Percentiles rank a stretch among this genome's conserved stretches.
Evolutionary conservation across 2,329 filamentous ascomycete genomes (phyloP).

Genomic region (Ophiostoma montium): DNA sequence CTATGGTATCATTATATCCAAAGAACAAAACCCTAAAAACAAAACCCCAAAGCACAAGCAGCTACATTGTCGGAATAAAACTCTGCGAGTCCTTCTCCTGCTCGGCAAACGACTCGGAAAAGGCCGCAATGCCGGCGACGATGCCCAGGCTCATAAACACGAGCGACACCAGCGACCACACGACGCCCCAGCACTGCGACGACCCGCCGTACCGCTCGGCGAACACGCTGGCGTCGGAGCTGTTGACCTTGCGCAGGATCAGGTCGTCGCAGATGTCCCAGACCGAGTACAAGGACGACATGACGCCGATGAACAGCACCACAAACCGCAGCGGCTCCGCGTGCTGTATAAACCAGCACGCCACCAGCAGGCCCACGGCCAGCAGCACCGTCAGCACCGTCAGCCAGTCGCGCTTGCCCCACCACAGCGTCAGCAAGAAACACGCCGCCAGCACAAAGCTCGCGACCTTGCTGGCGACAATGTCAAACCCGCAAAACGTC

Average conservation of each 20-base stretch:
- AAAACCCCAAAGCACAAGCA: not conserved
- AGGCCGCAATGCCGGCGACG: conserved; percentile 62
- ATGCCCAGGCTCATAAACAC: conserved; percentile 60
- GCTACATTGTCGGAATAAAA: conserved; percentile 37
- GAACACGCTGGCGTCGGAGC: conserved; percentile 66
- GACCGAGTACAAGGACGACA: conserved; percentile 66
- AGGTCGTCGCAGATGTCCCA: conserved; percentile 81
- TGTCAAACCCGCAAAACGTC: conserved; percentile 70
- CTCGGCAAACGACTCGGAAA: conserved; percentile 53
- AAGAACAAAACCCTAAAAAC: too few species aligned
- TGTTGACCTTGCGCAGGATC: conserved; percentile 67
- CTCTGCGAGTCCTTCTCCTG: conserved; percentile 55
- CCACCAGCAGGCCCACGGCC: conserved; percentile 56
- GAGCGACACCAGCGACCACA: conserved; percentile 62
- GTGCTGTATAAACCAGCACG: conserved; percentile 68
- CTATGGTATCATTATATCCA: too few species aligned
- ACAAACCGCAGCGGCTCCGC: conserved; percentile 61
- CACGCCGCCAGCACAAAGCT: conserved; percentile 59
- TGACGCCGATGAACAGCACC: conserved; percentile 62
- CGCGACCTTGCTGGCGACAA: conserved; percentile 67
- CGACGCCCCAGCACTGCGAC: conserved; percentile 66
- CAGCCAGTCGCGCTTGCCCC: conserved; percentile 66
- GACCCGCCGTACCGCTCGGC: conserved; percentile 66
- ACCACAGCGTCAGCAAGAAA: conserved; percentile 70
- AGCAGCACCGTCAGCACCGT: conserved; percentile 57